Evolutionary conservation across 208 protist genomes (phyloP), one percentile per base, ranked within the genome.

Genomic region (Crithidia bombi): DNA sequence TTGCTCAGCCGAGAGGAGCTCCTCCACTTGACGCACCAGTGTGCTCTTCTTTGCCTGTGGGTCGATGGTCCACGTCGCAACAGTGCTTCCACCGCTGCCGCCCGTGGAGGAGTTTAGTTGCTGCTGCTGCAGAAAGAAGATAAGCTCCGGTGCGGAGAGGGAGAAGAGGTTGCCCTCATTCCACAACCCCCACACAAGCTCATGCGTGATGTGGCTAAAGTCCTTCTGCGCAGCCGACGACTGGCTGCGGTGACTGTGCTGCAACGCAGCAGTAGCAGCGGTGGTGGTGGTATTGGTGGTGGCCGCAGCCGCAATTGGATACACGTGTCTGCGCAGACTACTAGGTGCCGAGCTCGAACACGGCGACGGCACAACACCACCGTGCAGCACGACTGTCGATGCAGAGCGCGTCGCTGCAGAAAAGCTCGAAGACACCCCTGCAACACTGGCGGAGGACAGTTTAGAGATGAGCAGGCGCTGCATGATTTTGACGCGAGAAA

Each of bases 81-180:
- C n/a, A n/a, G n/a, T n/a, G n/a, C 55, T 35, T 26, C 56, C n/a
- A n/a, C 17, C 38, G 4, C 35, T 12, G 33, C 65, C 54, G 17
- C 30, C 30, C 12, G 52, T 44, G 3, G 64, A 19, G 3, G 51
- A n/a, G 28, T 38, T 78, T n/a, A 39, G 25, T 75, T 85, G 87
- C 55, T 93, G 75, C 63, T 81, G 75, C 49, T 74, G 65, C 17
- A 97, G 65, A 58, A 91, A 97, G 65, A 79, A 90, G 26, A 64
- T 55, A 2, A 97, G 85, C 80, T 97, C 89, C 14, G 77, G 75
- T 23, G 82, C 76, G 15, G 92, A 94, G 51, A 97, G 86, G 25
- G 90, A 97, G 69, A 95, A 97, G 68, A 97, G 83, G 75, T 97
- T 97, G 43, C 92, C 92, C 61, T 97, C 92, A 65, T 97, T 97